Conservation (phyloP, 306 rosid species). For the Arachis hypogaea region DNA sequence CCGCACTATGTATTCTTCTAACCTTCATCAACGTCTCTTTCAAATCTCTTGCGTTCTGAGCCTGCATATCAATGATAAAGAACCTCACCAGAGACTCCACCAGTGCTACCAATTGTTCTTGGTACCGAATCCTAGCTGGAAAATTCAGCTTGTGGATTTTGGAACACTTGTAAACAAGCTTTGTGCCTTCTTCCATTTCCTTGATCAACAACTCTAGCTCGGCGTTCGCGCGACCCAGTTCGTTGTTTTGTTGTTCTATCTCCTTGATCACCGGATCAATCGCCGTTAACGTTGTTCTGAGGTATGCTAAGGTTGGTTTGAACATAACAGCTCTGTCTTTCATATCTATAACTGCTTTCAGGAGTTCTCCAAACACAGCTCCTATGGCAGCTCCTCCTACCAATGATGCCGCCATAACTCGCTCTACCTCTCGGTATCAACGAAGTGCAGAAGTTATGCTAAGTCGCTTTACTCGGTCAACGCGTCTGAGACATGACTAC, state of each 20-base stretch:
- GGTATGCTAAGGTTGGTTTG: not conserved
- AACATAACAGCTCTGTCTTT: not conserved
- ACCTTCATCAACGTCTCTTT: not conserved
- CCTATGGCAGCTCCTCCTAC: conserved; percentile 16
- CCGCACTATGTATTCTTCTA: not conserved
- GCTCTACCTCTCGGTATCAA: too few relatives aligned
- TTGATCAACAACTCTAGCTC: not conserved
- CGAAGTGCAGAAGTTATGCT: too few relatives aligned
- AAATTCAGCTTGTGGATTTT: not conserved
- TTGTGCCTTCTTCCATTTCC: conserved; percentile 11
- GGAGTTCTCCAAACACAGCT: conserved; percentile 9
- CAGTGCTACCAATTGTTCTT: not conserved
- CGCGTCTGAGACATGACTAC: too few relatives aligned
- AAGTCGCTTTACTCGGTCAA: too few relatives aligned
- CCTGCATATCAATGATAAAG: not conserved
- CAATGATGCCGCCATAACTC: not conserved
- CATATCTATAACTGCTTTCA: not conserved
- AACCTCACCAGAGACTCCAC: not conserved
- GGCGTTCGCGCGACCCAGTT: not conserved
- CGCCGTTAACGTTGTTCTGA: not conserved
- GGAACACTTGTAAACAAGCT: not conserved
- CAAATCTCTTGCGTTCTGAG: conserved; percentile 20
- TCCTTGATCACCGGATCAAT: not conserved
- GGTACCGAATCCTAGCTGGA: not conserved
- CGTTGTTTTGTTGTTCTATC: not conserved